A percentile compares a stretch with the other conserved stretches of the same genome.
These are phyloP conservation scores for Alisma plantagoaquatica DNA, from an alignment of 106 monocot species.

Conservation along the genomic window DNA sequence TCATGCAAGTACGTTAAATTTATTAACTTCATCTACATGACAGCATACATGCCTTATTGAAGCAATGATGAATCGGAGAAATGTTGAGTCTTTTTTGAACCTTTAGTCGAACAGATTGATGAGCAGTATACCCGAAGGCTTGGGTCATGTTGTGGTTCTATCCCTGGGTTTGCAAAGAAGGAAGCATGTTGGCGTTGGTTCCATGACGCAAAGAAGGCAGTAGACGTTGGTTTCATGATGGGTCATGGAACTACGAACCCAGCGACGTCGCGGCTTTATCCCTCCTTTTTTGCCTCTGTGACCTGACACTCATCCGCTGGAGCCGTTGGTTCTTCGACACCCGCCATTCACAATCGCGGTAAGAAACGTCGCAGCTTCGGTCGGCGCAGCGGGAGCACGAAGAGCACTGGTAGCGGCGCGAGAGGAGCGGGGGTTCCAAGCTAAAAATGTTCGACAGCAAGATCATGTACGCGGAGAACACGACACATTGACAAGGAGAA, in stretches of 20 bases:
- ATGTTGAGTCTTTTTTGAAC: no score
- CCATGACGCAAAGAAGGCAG: constrained; percentile 17
- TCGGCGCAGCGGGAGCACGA: constrained; percentile 14
- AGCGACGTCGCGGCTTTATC: constrained; percentile 21
- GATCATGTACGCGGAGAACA: constrained; percentile 78
- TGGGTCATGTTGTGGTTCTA: constrained; percentile 24
- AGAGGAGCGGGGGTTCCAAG: constrained; percentile 39
- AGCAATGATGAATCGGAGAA: no score
- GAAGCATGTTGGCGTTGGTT: constrained; percentile 57
- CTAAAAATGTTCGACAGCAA: constrained; percentile 81
- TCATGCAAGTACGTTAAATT: no score
- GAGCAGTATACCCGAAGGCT: constrained; percentile 43
- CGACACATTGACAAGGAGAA: constrained; percentile 90
- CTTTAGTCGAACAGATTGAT: constrained; percentile 44
- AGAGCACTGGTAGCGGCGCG: constrained; percentile 21
- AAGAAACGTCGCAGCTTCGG: constrained; percentile 66
- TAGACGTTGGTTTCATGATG: constrained; percentile 6
- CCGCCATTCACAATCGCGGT: constrained; percentile 26
- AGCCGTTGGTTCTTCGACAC: constrained; percentile 43
- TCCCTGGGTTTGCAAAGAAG: constrained; percentile 44
- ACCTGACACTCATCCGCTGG: constrained; percentile 36
- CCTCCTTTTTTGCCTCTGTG: constrained; percentile 48
- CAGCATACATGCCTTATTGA: no score
- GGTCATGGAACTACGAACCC: constrained; percentile 13
- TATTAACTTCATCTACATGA: no score